Evolutionary conservation across 2,329 filamentous ascomycete species (phyloP).

Genomic region (Colletotrichum horii): DNA sequence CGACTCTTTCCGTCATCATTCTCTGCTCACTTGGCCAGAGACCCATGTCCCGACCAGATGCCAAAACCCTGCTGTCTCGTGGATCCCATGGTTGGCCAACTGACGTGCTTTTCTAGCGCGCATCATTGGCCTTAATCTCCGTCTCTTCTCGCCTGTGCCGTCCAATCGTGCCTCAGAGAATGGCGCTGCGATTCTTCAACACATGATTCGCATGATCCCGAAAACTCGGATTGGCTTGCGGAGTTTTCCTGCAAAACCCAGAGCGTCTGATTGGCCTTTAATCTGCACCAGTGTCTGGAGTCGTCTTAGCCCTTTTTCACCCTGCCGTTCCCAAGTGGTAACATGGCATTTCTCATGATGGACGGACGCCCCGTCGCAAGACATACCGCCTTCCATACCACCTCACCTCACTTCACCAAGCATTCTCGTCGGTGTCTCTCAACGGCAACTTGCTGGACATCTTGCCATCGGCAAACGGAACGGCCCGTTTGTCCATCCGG

Average conservation of each 20-base stretch:
- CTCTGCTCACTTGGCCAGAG: neutral
- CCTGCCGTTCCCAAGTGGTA: neutral
- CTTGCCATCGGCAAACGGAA: neutral
- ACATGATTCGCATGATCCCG: conserved; percentile 38
- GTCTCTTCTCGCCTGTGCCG: neutral
- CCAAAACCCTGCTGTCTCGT: neutral
- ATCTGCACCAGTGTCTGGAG: neutral
- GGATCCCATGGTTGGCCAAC: neutral
- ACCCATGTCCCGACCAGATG: neutral
- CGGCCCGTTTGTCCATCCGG: conserved; percentile 5
- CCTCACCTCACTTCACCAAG: neutral
- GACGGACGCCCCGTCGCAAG: neutral
- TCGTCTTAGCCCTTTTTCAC: neutral
- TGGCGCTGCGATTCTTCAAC: conserved; percentile 25
- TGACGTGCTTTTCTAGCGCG: conserved; percentile 1
- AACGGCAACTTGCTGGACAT: neutral
- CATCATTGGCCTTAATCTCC: conserved; percentile 9
- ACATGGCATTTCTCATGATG: neutral
- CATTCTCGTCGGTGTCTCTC: neutral
- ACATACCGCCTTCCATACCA: neutral
- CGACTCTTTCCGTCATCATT: neutral
- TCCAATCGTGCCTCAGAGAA: conserved; percentile 2
- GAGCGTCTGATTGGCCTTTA: conserved; percentile 12
- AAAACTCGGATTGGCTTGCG: conserved; percentile 23
- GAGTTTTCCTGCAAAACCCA: neutral